Conservation (phyloP, 352 stramenopile genomes). For the Pythium dissotocum region DNA sequence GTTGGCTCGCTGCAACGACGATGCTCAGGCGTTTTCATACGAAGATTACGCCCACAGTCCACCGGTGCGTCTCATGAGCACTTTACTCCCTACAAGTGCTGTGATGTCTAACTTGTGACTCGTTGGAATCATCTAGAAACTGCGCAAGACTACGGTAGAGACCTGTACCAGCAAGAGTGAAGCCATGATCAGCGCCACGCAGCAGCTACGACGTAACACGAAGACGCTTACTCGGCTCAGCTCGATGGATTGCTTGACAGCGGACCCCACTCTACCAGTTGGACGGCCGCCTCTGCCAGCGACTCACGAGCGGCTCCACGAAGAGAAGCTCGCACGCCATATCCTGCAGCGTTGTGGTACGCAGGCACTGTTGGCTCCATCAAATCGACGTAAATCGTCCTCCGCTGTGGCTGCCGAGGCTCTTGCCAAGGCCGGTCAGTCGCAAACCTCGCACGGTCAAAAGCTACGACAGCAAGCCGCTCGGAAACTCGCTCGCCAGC, state of each 20-base stretch:
- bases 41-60: slow-evolving; percentile 36
- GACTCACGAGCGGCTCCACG: slow-evolving; percentile 33
- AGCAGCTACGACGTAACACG: slow-evolving; percentile 34
- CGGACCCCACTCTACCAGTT: not conserved
- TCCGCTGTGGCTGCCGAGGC: slow-evolving; percentile 33
- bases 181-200: slow-evolving; percentile 36
- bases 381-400: slow-evolving; percentile 43
- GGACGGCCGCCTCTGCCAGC: not conserved
- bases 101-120: too few species aligned
- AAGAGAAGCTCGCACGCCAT: slow-evolving; percentile 40
- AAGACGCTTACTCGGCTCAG: slow-evolving; percentile 32
- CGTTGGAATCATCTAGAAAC: slow-evolving; percentile 5
- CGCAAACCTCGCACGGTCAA: not conserved
- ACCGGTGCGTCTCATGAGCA: slow-evolving; percentile 16
- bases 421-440: not conserved
- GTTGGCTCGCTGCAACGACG: slow-evolving; percentile 43
- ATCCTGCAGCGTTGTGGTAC: slow-evolving; percentile 32
- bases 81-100: too few species aligned
- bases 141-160: slow-evolving; percentile 25
- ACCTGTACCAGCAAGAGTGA: slow-evolving; percentile 31
- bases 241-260: not conserved
- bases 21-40: slow-evolving; percentile 49
- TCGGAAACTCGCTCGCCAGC: slow-evolving; percentile 34
- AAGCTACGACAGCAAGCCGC: slow-evolving; percentile 27
- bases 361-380: slow-evolving; percentile 31